Evolutionary conservation across 2,329 filamentous ascomycete genomes (phyloP), one percentile per base, ranked within the genome.

Genomic region (Chaetomium sp.): DNA sequence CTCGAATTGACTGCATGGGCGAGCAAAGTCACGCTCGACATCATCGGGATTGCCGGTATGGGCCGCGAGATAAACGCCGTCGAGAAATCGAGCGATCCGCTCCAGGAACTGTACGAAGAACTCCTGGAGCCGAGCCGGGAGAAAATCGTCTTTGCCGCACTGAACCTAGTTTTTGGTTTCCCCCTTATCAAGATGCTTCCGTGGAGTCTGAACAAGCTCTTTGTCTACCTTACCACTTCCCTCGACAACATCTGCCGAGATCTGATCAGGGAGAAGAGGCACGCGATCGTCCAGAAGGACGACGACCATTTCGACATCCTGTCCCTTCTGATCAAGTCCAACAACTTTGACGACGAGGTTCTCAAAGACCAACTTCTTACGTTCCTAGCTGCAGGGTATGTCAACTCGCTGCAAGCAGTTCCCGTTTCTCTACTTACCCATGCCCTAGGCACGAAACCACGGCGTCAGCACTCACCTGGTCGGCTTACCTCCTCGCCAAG

Each of bases 291-390:
- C 2, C 66, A 73, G 0, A 79, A 82, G 65, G 73, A 72, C 8
- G 76, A 76, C 75, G 79, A 75, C 2, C 83, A 85, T 10, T 78
- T 85, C 23, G 90, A 92, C 70, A 88, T 92, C 53, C 77, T 92
- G 62, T 89, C 82, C 0, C 76, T 83, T 13, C 79, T 85, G 57
- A 81, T 86, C 66, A 78, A 80, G 65, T 81, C 80, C 2, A 79
- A 80, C 60, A 78, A 81, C 61, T 86, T 86, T 70, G 80, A 81
- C 0, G 82, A 86, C 60, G 72, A 77, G 4, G 76, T 80, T n/a
- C 72, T 86, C 13, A 80, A 81, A 8, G 82, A 86, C 67, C 83
- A 86, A 62, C 76, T 86, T 1, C 72, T 87, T 29, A 87, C 84
- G 0, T 85, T 85, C 68, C 71, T 86, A 4, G 83, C 83, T 2